phyloP scores from a whole-genome alignment of 129 eudicot species.

The Heracleum sosnowskyi region DNA sequence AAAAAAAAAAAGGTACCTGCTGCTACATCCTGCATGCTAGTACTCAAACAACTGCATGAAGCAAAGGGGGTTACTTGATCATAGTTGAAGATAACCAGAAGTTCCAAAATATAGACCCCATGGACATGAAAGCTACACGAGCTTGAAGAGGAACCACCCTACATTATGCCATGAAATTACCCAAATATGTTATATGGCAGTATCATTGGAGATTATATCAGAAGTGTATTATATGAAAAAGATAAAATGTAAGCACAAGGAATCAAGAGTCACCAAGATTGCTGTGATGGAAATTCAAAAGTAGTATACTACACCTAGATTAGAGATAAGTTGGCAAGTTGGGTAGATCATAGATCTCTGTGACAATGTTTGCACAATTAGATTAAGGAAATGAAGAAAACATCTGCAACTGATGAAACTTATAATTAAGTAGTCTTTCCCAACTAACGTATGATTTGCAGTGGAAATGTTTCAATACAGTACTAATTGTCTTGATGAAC shows the following conservation, averaged over 20 bases:
- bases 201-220: neutral
- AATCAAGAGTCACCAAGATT: neutral
- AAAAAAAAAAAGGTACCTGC: constrained; percentile 3
- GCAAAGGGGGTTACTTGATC: constrained; percentile 51
- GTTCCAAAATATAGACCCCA: constrained; percentile 90
- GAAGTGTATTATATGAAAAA: neutral
- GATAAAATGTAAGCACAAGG: neutral
- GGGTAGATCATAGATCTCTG: neutral
- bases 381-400: neutral
- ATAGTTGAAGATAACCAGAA: constrained; percentile 79
- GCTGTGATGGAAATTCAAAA: neutral
- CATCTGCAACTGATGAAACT: neutral
- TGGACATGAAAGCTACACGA: constrained; percentile 96
- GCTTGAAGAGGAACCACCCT: constrained; percentile 95
- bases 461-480: neutral
- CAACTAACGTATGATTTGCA: neutral
- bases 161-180: constrained; percentile 10
- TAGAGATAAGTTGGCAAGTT: neutral
- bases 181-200: neutral
- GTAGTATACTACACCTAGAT: neutral
- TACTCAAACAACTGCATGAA: no score
- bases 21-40: neutral
- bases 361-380: neutral
- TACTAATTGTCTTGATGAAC: neutral
- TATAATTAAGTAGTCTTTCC: neutral